These are phyloP conservation scores for Rhizoclosmatium globosum DNA, from an alignment of 192 early-diverging fungal genomes.

Conservation along the genomic window DNA sequence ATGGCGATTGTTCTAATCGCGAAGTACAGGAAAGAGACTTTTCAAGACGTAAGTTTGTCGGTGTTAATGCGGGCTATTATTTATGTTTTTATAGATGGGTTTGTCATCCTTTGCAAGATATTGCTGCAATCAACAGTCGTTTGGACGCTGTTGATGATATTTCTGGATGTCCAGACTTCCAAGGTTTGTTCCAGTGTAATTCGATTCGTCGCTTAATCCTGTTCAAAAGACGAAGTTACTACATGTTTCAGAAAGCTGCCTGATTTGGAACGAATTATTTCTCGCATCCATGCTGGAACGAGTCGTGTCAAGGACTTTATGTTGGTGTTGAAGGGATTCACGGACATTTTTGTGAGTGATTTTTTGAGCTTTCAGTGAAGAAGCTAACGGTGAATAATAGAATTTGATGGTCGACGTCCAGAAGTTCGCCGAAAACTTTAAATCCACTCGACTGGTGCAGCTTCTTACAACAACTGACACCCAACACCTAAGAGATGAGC, in stretches of 20 bases:
- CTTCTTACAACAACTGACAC: conserved; percentile 60
- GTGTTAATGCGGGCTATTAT: not conserved
- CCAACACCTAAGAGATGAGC: conserved; percentile 59
- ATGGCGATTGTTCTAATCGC: not conserved
- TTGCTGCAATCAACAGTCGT: conserved; percentile 77
- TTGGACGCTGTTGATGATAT: conserved; percentile 92
- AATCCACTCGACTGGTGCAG: conserved; percentile 58
- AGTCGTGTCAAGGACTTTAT: conserved; percentile 90
- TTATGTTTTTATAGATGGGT: conserved; percentile 65
- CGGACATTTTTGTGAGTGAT: conserved; percentile 54
- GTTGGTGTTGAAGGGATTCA: conserved; percentile 66
- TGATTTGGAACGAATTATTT: conserved; percentile 91
- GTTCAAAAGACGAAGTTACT: conserved; percentile 29
- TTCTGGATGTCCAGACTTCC: conserved; percentile 51
- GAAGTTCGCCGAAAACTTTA: conserved; percentile 53
- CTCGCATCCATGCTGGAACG: conserved; percentile 85
- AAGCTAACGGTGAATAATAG: not conserved
- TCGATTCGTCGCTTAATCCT: not conserved
- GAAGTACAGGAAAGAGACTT: conserved; percentile 44
- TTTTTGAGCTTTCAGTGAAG: not conserved
- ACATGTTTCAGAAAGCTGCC: conserved; percentile 62
- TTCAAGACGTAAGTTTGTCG: conserved; percentile 46
- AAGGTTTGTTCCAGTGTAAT: conserved; percentile 11
- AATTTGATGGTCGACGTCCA: conserved; percentile 44
- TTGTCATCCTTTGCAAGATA: conserved; percentile 82